A percentile compares a stretch with the other conserved stretches of the same genome.
phyloP scores from a whole-genome alignment of 2,329 filamentous ascomycete species.

The Sarocladium kiliense region DNA sequence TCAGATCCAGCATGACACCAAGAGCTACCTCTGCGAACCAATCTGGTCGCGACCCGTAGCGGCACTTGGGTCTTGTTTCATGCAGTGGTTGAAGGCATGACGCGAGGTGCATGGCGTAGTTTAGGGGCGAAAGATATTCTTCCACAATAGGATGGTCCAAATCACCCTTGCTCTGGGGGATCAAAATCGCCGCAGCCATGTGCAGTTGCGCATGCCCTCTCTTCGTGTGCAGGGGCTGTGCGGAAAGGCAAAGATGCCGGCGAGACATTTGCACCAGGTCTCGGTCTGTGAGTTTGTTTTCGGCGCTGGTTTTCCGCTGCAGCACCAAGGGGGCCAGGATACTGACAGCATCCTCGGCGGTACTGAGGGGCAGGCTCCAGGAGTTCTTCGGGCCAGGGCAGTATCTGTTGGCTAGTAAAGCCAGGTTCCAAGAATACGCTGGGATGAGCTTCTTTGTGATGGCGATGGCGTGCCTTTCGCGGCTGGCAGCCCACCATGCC shows the following conservation, averaged over 20 bases:
- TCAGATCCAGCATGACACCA: neutral
- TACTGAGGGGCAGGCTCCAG: neutral
- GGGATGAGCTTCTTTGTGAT: neutral
- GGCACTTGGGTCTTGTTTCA: neutral
- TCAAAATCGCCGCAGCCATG: neutral
- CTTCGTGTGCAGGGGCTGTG: neutral
- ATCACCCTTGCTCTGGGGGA: neutral
- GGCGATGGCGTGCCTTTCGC: neutral
- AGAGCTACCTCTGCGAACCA: neutral
- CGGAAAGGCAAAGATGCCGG: neutral
- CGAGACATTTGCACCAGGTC: neutral
- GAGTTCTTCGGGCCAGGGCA: neutral
- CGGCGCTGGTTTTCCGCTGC: neutral
- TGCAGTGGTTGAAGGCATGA: neutral
- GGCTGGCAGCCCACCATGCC: neutral
- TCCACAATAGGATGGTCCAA: neutral
- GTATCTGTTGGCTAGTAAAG: neutral
- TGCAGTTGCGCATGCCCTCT: neutral
- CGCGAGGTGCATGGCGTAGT: neutral
- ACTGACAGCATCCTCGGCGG: neutral
- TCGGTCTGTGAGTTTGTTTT: neutral
- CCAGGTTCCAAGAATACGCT: neutral
- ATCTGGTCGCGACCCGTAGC: neutral
- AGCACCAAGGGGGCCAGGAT: neutral
- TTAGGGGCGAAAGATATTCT: neutral